Percentiles rank a stretch among this genome's conserved stretches.
phyloP scores from a whole-genome alignment of 192 early-diverging fungal genomes.

The Chytriomyces sp. region DNA sequence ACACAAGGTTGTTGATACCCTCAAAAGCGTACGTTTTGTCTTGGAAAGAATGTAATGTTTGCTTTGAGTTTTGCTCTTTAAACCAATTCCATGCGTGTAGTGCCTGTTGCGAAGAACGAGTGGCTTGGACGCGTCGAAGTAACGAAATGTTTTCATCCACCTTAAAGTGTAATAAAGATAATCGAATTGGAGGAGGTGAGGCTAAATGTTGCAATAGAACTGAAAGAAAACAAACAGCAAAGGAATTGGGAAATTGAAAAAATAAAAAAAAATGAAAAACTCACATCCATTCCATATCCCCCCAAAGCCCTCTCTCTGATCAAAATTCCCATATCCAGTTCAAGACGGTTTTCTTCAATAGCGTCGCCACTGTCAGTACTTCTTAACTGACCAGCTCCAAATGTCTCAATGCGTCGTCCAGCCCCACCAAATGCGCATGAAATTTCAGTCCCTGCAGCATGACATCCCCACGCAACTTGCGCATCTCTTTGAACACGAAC shows the following conservation, averaged over 20 bases:
- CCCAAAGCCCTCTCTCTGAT: slow-evolving; percentile 78
- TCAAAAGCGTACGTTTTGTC: slow-evolving; percentile 1
- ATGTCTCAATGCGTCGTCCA: not conserved
- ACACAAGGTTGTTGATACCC: not conserved
- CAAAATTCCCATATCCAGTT: slow-evolving; percentile 76
- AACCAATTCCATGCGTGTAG: slow-evolving; percentile 1
- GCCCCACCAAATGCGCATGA: not conserved
- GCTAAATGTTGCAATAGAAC: not conserved
- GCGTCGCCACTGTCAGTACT: not conserved
- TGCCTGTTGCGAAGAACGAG: not conserved
- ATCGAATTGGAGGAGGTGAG: not conserved
- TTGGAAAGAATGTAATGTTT: not conserved
- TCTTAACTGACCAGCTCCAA: not conserved
- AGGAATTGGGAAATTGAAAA: not conserved
- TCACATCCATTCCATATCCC: slow-evolving; percentile 82
- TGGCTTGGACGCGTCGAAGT: not conserved
- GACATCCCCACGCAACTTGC: not conserved
- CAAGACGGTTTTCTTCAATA: not conserved
- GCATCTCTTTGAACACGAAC: not conserved
- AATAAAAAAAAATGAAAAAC: slow-evolving; percentile 9
- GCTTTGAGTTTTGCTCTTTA: too few species aligned
- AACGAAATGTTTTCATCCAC: not conserved
- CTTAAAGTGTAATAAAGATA: too few species aligned
- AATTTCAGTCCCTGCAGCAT: not conserved
- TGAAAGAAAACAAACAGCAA: not conserved